These are phyloP conservation scores for Aureobasidium sp. DNA, from an alignment of 2,329 filamentous ascomycete species.

Conservation along the genomic window DNA sequence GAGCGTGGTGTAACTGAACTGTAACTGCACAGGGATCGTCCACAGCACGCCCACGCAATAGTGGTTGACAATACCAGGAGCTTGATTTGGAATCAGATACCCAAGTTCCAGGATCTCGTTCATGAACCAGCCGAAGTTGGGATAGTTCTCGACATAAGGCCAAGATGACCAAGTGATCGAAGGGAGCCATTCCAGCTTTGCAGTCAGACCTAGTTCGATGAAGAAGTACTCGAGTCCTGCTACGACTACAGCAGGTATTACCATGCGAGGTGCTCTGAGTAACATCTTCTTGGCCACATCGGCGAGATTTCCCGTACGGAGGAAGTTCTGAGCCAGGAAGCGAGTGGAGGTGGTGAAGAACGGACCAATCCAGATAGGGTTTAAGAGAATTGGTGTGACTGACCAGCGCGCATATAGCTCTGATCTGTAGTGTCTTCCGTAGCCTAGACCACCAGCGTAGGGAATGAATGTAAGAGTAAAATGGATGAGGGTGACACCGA, in stretches of 20 bases:
- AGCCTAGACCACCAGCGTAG: constrained; percentile 32
- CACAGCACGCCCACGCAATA: constrained; percentile 45
- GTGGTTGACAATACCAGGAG: constrained; percentile 41
- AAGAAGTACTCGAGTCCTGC: constrained; percentile 42
- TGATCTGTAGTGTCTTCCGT: constrained; percentile 31
- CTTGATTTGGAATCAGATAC: constrained; percentile 42
- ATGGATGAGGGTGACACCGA: constrained; percentile 40
- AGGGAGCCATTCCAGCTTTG: constrained; percentile 39
- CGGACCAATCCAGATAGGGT: constrained; percentile 42
- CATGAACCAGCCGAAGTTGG: constrained; percentile 37
- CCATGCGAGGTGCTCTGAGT: constrained; percentile 38
- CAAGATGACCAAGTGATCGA: constrained; percentile 43
- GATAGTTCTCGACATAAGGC: constrained; percentile 37
- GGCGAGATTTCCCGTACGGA: constrained; percentile 36
- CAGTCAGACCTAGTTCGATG: constrained; percentile 38
- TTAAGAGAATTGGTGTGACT: constrained; percentile 38
- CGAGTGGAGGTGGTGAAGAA: constrained; percentile 44
- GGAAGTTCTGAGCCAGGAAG: constrained; percentile 38
- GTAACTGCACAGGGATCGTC: constrained; percentile 44
- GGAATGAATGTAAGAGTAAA: constrained; percentile 41
- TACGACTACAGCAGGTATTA: constrained; percentile 39
- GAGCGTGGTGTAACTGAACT: constrained; percentile 40
- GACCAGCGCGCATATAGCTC: constrained; percentile 37
- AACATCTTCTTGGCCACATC: constrained; percentile 40
- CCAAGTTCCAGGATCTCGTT: constrained; percentile 39